These are phyloP conservation scores for Babesia bovis DNA, from an alignment of 169 alveolate genomes.

Conservation along the genomic window DNA sequence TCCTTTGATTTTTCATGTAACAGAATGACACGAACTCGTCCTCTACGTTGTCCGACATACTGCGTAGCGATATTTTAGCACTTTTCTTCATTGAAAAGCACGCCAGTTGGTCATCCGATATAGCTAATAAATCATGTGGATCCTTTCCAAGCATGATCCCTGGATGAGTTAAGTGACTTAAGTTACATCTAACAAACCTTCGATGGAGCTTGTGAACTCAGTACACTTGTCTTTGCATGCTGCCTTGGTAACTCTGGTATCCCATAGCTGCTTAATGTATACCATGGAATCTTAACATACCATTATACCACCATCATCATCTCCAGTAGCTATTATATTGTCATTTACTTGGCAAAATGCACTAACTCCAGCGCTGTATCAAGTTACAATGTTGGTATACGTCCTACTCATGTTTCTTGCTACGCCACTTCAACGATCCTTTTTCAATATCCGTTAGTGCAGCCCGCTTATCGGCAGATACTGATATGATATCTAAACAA, in stretches of 20 bases:
- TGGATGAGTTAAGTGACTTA: background rate
- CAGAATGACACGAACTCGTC: slow-evolving; percentile 35
- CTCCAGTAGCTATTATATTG: slow-evolving; percentile 50
- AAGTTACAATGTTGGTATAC: background rate
- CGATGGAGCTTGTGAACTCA: slow-evolving; percentile 33
- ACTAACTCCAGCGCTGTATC: slow-evolving; percentile 32
- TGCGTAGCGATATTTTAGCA: slow-evolving; percentile 23
- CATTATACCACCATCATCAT: slow-evolving; percentile 60
- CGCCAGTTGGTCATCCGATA: slow-evolving; percentile 58
- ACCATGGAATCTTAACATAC: slow-evolving; percentile 1
- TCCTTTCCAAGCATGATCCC: slow-evolving; percentile 18
- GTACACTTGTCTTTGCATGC: slow-evolving; percentile 14
- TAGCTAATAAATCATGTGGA: slow-evolving; percentile 40
- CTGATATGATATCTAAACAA: slow-evolving; percentile 30
- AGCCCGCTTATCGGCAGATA: slow-evolving; percentile 52
- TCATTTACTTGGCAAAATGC: slow-evolving; percentile 37
- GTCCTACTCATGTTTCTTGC: slow-evolving; percentile 54
- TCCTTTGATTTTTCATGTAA: slow-evolving; percentile 9
- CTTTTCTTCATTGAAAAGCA: slow-evolving; percentile 38
- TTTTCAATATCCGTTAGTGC: slow-evolving; percentile 40
- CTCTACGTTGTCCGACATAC: slow-evolving; percentile 58
- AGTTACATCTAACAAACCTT: slow-evolving; percentile 6
- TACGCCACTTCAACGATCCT: slow-evolving; percentile 40
- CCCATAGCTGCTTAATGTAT: slow-evolving; percentile 23
- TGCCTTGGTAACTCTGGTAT: slow-evolving; percentile 23